phyloP scores from a whole-genome alignment of 2,329 filamentous ascomycete species.

The Sporothrix schenckii region DNA sequence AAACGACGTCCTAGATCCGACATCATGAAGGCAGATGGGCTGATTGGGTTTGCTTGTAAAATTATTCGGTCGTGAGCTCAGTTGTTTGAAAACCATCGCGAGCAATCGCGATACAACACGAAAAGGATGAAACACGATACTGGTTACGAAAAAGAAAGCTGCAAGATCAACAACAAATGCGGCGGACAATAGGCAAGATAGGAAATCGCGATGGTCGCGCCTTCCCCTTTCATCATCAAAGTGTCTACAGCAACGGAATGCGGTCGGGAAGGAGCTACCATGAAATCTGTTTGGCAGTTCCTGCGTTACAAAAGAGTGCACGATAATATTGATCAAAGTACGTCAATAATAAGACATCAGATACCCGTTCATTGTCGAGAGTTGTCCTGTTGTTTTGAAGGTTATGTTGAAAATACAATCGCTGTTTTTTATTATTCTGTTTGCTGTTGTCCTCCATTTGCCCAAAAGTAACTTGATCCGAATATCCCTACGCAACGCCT shows the following conservation, averaged over 20 bases:
- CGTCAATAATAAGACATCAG: background rate
- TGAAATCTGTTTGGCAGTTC: too few species aligned
- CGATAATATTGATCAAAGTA: too few species aligned
- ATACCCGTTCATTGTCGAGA: too few species aligned
- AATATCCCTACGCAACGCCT: background rate
- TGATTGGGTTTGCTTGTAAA: background rate
- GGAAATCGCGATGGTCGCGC: constrained; percentile 12
- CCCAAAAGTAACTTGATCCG: background rate
- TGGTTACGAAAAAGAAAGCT: background rate
- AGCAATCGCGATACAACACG: too few species aligned
- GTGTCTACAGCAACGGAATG: background rate
- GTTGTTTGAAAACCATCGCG: background rate
- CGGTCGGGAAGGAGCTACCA: background rate
- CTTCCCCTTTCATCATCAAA: background rate
- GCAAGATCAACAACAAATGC: background rate
- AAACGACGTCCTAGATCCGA: background rate
- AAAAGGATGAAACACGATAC: background rate
- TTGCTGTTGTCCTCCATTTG: background rate
- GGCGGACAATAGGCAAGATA: background rate
- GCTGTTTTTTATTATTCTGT: constrained; percentile 16
- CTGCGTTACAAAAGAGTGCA: too few species aligned
- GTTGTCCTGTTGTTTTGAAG: background rate
- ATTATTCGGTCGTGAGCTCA: background rate
- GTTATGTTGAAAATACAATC: background rate
- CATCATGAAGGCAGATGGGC: background rate